Base-by-base conservation (phyloP, 495 filamentous ascomycete species). In the Podospora tetraspora region DNA sequence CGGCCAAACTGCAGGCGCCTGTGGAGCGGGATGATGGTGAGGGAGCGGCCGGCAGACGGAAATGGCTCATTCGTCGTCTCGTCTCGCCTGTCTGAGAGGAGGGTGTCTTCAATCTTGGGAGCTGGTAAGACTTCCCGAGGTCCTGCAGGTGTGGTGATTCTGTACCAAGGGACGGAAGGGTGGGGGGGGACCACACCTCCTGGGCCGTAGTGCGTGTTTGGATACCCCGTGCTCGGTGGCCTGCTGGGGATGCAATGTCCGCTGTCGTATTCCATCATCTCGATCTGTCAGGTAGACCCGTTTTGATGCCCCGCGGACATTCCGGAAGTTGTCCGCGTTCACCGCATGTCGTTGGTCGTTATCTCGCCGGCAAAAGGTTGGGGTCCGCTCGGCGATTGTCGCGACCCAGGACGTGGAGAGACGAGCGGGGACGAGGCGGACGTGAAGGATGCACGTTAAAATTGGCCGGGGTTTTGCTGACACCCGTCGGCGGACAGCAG, bases 1-100 rank as follows among this genome's bases (percentile, higher is more conserved):
- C 70, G 66, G 70, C 56, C 64, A 61, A 59, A 69, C 69, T 68
- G 64, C 69, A 63, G 66, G 64, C 58, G 64, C 66, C 63, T 69
- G 68, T 29, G 59, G 66, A 59, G 68, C 64, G 64, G 64, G 68
- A 69, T 65, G 63, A 12, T 64, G 29, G 24, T 64, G 29, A 52
- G 62, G 62, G 19, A 56, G n/a, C 25, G 56, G 32, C 19, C 61
- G 61, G 63, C 43, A 52, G 63, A 30, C 59, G 64, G 60, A n/a
- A 34, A 52, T 52, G 57, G 61, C 57, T 62, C 68, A 67, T 64
- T 64, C 58, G 64, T 64, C 58, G 64, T 27, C 58, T 64, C 58
- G 64, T 27, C 58, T 57, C 13, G 34, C 43, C 16, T 25, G 25
- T 25, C 25, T 25, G 25, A 59, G 21, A n/a, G 57, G 57, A 56